Base-by-base conservation (phyloP, 768 basidiomycete species). In the Tephrocybe sp. region DNA sequence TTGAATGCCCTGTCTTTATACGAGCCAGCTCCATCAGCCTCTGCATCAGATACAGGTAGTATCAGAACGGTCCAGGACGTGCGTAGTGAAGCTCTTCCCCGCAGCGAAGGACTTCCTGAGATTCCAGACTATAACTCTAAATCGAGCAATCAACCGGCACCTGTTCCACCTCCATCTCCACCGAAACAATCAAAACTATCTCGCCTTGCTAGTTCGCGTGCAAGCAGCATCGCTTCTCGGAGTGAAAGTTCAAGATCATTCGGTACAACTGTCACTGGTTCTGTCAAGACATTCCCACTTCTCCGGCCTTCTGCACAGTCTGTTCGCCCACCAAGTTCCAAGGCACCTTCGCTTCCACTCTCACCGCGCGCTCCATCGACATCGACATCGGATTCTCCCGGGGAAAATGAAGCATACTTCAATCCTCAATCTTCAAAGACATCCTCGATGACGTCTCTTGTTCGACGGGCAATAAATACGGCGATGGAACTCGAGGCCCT, bases 241-340 rank as follows among this genome's bases (percentile, higher is more conserved):
- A 78, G 72, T 51, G 70, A 75, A 53, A 81, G 78, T 58, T 82
- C 84, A 19, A 70, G 76, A 43, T 80, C 82, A 19, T 80, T 77
- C 2, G 78, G 77, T 51, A 77, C 70, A 9, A 66, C 80, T 38
- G 71, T 79, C 31, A 69, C 79, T 0, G 82, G 80, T 3, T 83
- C 87, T 20, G 73, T 86, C n/a, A 79, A 83, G 58, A 89, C 89
- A 1, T 90, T 84, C 61, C 84, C 87, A 19, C 75, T 62, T 14
- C 72, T 89, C 53, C 83, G 88, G 14, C 89, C 87, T n/a, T 76
- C 84, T 22, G 63, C 81, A 2, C 74, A 79, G 43, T 89, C 87
- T 13, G 61, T 71, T 19, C 60, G 64, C 30, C 67, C 71, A 10
- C 64, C 69, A 14, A 74, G 68, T 55, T 68, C 73, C n/a, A 55